Base-by-base conservation (phyloP, 192 early-diverging fungal species). In the Diversispora eburnea region DNA sequence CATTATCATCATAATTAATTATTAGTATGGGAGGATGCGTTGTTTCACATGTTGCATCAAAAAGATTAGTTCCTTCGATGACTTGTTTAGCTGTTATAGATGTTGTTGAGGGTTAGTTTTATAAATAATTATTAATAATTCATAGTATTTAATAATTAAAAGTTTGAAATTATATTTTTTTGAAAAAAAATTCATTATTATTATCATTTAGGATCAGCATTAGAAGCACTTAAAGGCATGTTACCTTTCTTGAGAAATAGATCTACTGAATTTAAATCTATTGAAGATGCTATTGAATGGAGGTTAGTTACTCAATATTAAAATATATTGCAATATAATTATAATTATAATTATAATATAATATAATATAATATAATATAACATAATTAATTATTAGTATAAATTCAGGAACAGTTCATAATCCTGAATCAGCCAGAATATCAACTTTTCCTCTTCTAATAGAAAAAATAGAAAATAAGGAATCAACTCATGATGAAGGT, bases 11-110 rank as follows among this genome's bases (percentile, higher is more conserved):
- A n/a, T n/a, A n/a, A n/a, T n/a, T n/a, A 52, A 51, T 45, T 22
- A 25, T 9, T 71, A 89, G 92, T 75, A 89, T 94, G 89, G 92
- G 92, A 52, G 92, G 92, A 4, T 85, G 90, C 1, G 90, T 94
- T 17, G 86, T 89, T 12, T 84, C 87, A 7, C 84, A 92, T 70
- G 87, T 80, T 5, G 89, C 87, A 0, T 81, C 81, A 22, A 81
- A 84, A 39, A 72, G 75, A 52, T 65, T 78, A 74, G 68, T 92
- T 8, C 54, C 74, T 17, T 82, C 83, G 33, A 64, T 92, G 0
- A 61, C 84, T 9, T 91, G 92, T 2, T 77, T 94, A 9, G 85
- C 86, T 4, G 86, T 93, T 0, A 71, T 94, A 15, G 92, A 94
- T 77, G 90, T 94, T 46, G 91, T 93, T 45, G 92, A 94, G 78